Conservation (phyloP, 2,329 filamentous ascomycete species). For the Colletotrichum sublineola region DNA sequence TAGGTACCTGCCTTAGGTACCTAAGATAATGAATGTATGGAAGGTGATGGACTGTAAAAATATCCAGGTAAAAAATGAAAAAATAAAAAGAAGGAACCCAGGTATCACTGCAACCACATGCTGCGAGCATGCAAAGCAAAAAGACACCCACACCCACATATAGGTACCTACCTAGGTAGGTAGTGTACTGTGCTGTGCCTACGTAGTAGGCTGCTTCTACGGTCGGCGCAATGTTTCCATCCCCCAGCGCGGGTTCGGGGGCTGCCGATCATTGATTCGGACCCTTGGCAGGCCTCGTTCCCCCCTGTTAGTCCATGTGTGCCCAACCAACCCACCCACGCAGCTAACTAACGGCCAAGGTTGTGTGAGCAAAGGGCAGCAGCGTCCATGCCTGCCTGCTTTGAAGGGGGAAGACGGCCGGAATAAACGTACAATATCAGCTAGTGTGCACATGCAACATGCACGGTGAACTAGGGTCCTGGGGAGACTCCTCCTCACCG, state of each 20-base stretch:
- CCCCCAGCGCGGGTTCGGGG: slow-evolving; percentile 13
- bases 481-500: background rate
- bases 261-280: slow-evolving; percentile 32
- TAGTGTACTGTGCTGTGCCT: too few species aligned
- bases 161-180: too few species aligned
- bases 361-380: background rate
- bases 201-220: too few species aligned
- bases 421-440: background rate
- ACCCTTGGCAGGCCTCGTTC: background rate
- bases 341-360: background rate
- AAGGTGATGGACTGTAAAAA: too few species aligned
- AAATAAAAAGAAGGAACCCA: too few species aligned
- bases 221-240: background rate
- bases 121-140: too few species aligned
- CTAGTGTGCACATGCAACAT: background rate
- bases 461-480: background rate
- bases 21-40: too few species aligned
- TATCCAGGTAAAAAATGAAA: too few species aligned
- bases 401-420: background rate
- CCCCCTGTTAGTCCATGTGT: background rate
- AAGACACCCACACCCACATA: too few species aligned
- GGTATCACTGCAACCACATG: too few species aligned
- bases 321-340: slow-evolving; percentile 1
- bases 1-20: too few species aligned
- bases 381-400: background rate